Evolutionary conservation across 208 protist genomes (phyloP), one percentile per base, ranked within the genome.

Genomic region (Crithidia bombi): DNA sequence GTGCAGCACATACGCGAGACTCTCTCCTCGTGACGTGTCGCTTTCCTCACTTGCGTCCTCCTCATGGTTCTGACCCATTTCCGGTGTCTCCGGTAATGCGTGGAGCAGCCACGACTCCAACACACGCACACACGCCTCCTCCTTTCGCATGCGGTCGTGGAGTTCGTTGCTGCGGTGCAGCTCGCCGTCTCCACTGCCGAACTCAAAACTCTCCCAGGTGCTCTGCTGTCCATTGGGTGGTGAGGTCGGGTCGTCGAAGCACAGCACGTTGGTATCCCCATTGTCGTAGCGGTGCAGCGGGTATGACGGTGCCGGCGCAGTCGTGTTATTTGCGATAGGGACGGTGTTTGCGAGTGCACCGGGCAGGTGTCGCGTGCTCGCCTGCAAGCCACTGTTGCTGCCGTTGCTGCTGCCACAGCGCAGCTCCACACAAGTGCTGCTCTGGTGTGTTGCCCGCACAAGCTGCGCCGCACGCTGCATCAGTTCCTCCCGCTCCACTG

Each of bases 181-280:
- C 30, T 30, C 17, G 2, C 30, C 33, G 15, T 46, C 57, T 9
- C 43, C 65, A n/a, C n/a, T n/a, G 23, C 30, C 43, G 0, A 78
- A 41, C 15, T 65, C 59, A 9, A 79, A 21, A 41, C 72, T 78
- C 23, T 58, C 72, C 72, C 65, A 73, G 11, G 15, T 69, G 43
- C 54, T 50, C 50, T 58, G 43, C 26, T 25, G 38, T n/a, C 12
- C 57, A n/a, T 12, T 38, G 5, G 15, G 28, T 32, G 41, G 52
- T 15, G 28, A 30, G 28, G 44, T 58, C 41, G 39, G 28, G 36
- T 71, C 59, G 6, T 73, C 74, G 56, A 85, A 47, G 10, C 33
- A 52, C 26, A 85, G 49, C 17, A 83, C 76, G 17, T 83, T 82
- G 38, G 59, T 47, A 5, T 73, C 65, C 1, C 28, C 58, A 7